phyloP scores from a whole-genome alignment of 2,329 filamentous ascomycete species.

The Pezicula rhizophila region DNA sequence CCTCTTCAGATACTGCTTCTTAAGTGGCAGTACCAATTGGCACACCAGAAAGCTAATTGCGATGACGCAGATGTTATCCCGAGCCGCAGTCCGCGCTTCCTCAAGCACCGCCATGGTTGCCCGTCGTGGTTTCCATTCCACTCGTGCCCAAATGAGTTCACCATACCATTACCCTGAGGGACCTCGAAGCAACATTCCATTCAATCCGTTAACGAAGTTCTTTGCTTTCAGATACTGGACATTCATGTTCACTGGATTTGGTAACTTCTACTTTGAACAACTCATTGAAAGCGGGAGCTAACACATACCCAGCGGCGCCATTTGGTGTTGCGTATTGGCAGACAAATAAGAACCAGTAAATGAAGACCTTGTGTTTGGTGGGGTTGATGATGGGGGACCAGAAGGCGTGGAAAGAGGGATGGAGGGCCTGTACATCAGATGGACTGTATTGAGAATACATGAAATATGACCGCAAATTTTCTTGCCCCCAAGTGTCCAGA shows the following conservation, averaged over 20 bases:
- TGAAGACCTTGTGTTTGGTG: background rate
- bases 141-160: conserved; percentile 76
- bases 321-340: conserved; percentile 52
- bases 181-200: conserved; percentile 88
- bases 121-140: conserved; percentile 92
- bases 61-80: conserved; percentile 69
- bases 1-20: background rate
- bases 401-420: background rate
- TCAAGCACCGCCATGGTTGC: conserved; percentile 60
- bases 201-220: conserved; percentile 87
- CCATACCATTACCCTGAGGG: conserved; percentile 99
- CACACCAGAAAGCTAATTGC: conserved; percentile 12
- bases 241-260: conserved; percentile 50
- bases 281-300: conserved; percentile 10
- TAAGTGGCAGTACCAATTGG: conserved; percentile 33
- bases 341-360: conserved; percentile 30
- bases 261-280: conserved; percentile 37
- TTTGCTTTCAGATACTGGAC: conserved; percentile 80
- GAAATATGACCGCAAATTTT: background rate
- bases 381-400: background rate
- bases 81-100: conserved; percentile 56
- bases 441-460: background rate
- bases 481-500: background rate
- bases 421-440: background rate
- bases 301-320: conserved; percentile 37